Evolutionary conservation across 2,329 filamentous ascomycete species (phyloP).

Genomic region (Aspergillus hiratsukae): DNA sequence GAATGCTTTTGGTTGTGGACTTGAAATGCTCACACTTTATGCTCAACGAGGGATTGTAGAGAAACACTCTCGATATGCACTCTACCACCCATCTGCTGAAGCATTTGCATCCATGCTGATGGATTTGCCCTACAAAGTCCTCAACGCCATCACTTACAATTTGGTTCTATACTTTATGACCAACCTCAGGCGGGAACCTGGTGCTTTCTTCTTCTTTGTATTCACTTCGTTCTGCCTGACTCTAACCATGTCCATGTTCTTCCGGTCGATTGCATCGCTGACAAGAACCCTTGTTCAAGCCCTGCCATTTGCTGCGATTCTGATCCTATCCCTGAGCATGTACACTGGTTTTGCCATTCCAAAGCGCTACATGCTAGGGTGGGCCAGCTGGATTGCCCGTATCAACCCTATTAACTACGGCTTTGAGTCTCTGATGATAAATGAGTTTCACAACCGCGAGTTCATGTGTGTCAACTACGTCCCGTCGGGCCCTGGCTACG

Average conservation of each 20-base stretch:
- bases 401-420: constrained; percentile 72
- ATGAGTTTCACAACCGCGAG: constrained; percentile 66
- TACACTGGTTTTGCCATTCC: constrained; percentile 43
- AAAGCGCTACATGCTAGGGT: constrained; percentile 60
- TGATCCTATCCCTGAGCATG: constrained; percentile 38
- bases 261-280: constrained; percentile 68
- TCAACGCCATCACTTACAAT: constrained; percentile 69
- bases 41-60: constrained; percentile 15
- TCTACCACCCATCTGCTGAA: constrained; percentile 16
- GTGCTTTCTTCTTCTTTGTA: constrained; percentile 78
- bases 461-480: constrained; percentile 49
- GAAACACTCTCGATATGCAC: constrained; percentile 16
- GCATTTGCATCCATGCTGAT: constrained; percentile 8
- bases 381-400: constrained; percentile 77
- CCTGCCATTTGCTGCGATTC: constrained; percentile 48
- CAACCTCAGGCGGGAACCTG: constrained; percentile 66
- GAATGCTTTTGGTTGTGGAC: constrained; percentile 71
- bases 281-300: constrained; percentile 60
- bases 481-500: constrained; percentile 39
- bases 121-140: constrained; percentile 66
- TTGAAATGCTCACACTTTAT: constrained; percentile 47
- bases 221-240: constrained; percentile 69
- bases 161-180: constrained; percentile 78
- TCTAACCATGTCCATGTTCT: constrained; percentile 75
- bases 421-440: constrained; percentile 77